Base-by-base conservation (phyloP, 2,329 filamentous ascomycete species). In the Achaetomium macrosporum region DNA sequence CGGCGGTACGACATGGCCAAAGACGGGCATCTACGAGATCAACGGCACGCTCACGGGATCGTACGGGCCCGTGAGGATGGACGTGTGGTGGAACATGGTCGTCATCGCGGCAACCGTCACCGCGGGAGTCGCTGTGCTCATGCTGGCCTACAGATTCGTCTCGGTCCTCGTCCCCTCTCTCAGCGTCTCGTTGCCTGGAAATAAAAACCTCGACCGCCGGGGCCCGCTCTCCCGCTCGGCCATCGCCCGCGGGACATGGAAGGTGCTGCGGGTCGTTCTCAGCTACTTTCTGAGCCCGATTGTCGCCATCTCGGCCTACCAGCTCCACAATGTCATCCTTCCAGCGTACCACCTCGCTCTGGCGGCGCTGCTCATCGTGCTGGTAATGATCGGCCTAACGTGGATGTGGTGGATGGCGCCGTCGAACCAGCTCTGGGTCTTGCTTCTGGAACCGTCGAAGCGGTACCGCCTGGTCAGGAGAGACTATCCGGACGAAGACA, bases 81-180 rank as follows among this genome's bases (percentile, higher is more conserved):
- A 47, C n/a, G 45, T 47, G 1, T 47, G 45, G 45, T 30, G 35
- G 35, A 47, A 47, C 20, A 47, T 47, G 45, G 45, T 40, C 7
- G 45, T 29, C 9, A 30, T 47, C 20, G 45, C 15, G 5, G 45
- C 45, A 7, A 17, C 30, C 9, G 40, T 47, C 20, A 40, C 15
- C 9, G 36, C 20, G n/a, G 45, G 12, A 1, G 35, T 19, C n/a
- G 35, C 45, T 10, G 35, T 40, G n/a, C n/a, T 31, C 10, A 30
- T 40, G 20, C 36, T 47, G 4, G 20, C 13, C 2, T 19, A 47
- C 25, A 29, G 17, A 40, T 17, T 13, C 3, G 20, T 40, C 2
- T 12, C 44, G 20, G n/a, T 17, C 29, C 35, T 29, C 10, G 43
- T 20, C n/a, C 30, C 30, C 4, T 25, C 43, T 15, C 44, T 39